Conservation (phyloP, 257 asterid genomes). For the Fraxinus quadrangulata region DNA sequence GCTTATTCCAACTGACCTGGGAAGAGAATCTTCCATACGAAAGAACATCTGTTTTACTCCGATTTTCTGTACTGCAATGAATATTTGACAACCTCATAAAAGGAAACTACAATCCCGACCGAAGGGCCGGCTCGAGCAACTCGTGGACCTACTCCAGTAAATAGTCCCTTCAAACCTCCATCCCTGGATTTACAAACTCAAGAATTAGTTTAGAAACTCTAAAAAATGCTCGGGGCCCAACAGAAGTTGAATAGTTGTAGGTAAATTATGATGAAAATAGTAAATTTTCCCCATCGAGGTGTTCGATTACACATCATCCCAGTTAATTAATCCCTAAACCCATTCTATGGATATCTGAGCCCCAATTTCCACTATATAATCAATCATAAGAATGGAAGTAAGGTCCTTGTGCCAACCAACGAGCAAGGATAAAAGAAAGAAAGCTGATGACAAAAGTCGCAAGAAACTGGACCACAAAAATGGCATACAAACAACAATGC, state of each 20-base stretch:
- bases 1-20: not conserved
- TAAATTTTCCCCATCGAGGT: too few species aligned
- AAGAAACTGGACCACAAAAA: not conserved
- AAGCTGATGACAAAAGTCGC: not conserved
- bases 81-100: slow-evolving; percentile 70
- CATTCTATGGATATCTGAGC: too few species aligned
- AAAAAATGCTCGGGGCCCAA: not conserved
- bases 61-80: slow-evolving; percentile 41
- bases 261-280: too few species aligned
- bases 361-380: too few species aligned
- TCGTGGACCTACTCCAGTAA: slow-evolving; percentile 70
- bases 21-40: not conserved
- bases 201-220: not conserved
- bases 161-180: slow-evolving; percentile 69
- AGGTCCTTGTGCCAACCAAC: not conserved
- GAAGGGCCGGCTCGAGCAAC: slow-evolving; percentile 91
- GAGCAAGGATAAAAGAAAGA: not conserved
- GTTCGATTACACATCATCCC: too few species aligned
- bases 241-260: not conserved
- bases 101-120: slow-evolving; percentile 83
- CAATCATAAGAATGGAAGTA: too few species aligned
- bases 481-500: not conserved
- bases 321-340: too few species aligned
- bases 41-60: not conserved
- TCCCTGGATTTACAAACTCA: slow-evolving; percentile 46